Conservation (phyloP, 257 asterid genomes). For the Nicotiana noctiflora region DNA sequence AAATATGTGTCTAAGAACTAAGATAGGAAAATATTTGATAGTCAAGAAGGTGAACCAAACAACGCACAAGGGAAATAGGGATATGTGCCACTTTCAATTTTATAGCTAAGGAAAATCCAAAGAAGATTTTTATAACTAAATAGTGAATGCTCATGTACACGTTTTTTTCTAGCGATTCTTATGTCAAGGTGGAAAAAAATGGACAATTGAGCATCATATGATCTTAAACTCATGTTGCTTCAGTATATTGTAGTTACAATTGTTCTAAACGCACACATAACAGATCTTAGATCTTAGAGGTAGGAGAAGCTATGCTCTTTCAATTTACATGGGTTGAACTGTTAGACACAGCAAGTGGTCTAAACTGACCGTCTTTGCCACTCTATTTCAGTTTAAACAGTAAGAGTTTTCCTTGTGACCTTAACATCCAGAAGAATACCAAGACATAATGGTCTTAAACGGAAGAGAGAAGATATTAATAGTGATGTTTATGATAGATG, state of each 20-base stretch:
- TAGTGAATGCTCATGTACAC: not conserved
- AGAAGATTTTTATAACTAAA: not conserved
- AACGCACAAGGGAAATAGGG: not conserved
- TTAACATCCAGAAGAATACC: not conserved
- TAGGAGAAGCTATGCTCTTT: not conserved
- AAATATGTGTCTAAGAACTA: not conserved
- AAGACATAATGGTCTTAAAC: not conserved
- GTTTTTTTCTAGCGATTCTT: not conserved
- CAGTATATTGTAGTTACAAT: not conserved
- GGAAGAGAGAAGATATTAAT: too few relatives aligned
- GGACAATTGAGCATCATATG: not conserved
- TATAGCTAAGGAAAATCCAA: not conserved
- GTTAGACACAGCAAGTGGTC: not conserved
- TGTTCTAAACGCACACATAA: not conserved
- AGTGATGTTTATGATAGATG: not conserved
- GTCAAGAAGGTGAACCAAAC: not conserved
- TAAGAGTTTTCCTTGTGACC: not conserved
- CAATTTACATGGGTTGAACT: not conserved
- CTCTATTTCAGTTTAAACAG: not conserved
- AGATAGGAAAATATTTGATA: not conserved
- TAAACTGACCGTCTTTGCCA: not conserved
- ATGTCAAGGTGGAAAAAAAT: not conserved
- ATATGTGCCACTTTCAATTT: not conserved
- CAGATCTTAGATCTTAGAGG: not conserved
- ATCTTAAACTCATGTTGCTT: not conserved